Base-by-base conservation (phyloP, 345 rosid genomes). In the Ricinus communis region DNA sequence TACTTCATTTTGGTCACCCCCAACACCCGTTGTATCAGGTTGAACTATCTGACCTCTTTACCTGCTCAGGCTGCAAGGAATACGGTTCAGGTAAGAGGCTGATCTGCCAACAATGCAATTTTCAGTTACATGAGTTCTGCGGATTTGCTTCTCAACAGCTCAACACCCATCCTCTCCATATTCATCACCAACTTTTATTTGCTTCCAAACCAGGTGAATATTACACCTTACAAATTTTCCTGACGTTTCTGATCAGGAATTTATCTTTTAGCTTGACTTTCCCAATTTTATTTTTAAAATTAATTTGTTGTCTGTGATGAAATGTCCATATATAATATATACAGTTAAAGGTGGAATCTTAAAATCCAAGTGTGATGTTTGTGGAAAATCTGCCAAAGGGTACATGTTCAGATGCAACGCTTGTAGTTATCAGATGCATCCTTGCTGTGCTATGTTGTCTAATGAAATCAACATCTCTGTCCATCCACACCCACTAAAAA, bases 91-190 rank as follows among this genome's bases (percentile, higher is more conserved):
- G 97, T 27, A 84, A 74, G 66, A 78, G 91, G 64, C 91, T 80
- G 75, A 70, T 82, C 16, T 94, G 97, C 78, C 82, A 65, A 46
- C 82, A 69, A n/a, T 94, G 98, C n/a, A 82, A 91, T 62, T 94
- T 83, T 70, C 91, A 88, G 83, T 79, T 94, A 5, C 98, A 94
- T 73, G 95, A 86, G 45, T 91, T 91, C 74, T 94, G 98, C 66
- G 95, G 91, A 59, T 65, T 82, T 69, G 91, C 90, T 66, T 87
- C 89, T 75, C 77, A 76, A 2, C 15, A 69, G 43, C 87, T 87
- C 15, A 77, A 79, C 54, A 77, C 77, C 12, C 97, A 94, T 52
- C 97, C 96, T 64, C 74, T 86, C 65, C 97, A 94, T 74, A 62
- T 28, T 56, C 93, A 85, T 5, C 98, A 94, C 84, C 87, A 77